Percentiles rank a stretch among this genome's conserved stretches.
These are phyloP conservation scores for Podaxis sp. DNA, from an alignment of 768 basidiomycete genomes.

Conservation along the genomic window DNA sequence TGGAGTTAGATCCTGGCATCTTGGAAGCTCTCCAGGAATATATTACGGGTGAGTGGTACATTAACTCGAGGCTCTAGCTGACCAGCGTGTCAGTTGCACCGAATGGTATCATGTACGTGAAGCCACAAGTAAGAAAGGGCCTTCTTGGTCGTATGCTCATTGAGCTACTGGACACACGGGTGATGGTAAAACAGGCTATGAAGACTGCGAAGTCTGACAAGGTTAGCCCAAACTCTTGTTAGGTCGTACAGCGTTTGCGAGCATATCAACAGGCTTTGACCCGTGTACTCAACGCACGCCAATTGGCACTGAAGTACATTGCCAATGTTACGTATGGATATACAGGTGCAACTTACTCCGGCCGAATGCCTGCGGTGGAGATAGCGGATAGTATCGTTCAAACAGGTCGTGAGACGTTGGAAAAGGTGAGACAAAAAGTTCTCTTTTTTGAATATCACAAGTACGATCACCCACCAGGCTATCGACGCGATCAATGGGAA, in stretches of 20 bases:
- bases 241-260: not conserved
- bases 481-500: constrained; percentile 75
- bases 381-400: constrained; percentile 98
- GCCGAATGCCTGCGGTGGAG: constrained; percentile 97
- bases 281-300: constrained; percentile 84
- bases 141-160: constrained; percentile 88
- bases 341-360: constrained; percentile 91
- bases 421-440: constrained; percentile 60
- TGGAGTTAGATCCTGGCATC: constrained; percentile 65
- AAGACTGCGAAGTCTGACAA: constrained; percentile 76
- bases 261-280: constrained; percentile 55
- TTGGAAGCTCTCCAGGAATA: constrained; percentile 72
- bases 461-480: constrained; percentile 51
- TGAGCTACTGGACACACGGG: constrained; percentile 90
- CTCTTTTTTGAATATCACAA: not conserved
- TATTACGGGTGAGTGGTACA: constrained; percentile 59
- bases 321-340: constrained; percentile 96
- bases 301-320: constrained; percentile 92
- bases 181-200: constrained; percentile 99
- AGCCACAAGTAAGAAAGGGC: constrained; percentile 79
- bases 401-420: constrained; percentile 91
- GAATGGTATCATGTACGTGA: constrained; percentile 94
- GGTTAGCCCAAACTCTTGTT: constrained; percentile 37
- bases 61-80: not conserved
- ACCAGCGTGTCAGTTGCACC: constrained; percentile 67